phyloP scores from a whole-genome alignment of 202 grass and related monocot genomes.

The Elaeis oleifera region DNA sequence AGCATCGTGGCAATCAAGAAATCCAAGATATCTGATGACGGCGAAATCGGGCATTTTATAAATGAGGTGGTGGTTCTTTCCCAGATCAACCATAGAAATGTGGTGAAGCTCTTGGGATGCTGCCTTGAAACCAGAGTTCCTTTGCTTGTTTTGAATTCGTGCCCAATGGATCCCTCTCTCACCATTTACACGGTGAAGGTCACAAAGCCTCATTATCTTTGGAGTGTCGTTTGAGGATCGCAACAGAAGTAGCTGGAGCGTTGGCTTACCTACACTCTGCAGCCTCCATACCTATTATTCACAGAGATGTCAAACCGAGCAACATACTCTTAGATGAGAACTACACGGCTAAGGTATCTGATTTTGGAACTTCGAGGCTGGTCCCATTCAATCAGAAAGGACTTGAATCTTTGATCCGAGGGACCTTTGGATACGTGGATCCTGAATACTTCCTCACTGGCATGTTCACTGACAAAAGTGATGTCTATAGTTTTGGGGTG shows the following conservation, averaged over 20 bases:
- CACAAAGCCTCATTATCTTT: conserved; percentile 5
- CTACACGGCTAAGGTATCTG: conserved; percentile 20
- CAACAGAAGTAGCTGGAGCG: conserved; percentile 25
- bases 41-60: too few relatives aligned
- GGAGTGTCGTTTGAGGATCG: conserved; percentile 20
- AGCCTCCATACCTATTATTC: conserved; percentile 23
- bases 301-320: conserved; percentile 24
- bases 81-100: too few relatives aligned
- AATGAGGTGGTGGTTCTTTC: too few relatives aligned
- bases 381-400: conserved; percentile 20
- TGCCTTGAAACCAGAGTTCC: not conserved
- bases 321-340: conserved; percentile 31
- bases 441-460: conserved; percentile 22
- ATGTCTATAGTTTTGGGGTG: conserved; percentile 36
- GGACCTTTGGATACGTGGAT: conserved; percentile 14
- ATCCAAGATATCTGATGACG: not conserved
- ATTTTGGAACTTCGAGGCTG: conserved; percentile 32
- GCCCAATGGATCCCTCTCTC: conserved; percentile 22
- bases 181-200: conserved; percentile 3
- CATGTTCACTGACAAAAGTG: conserved; percentile 28
- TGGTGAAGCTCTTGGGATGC: too few relatives aligned
- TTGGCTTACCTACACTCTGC: conserved; percentile 28
- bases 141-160: conserved; percentile 23
- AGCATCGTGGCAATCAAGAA: not conserved
- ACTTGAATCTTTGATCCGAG: conserved; percentile 20